A percentile compares a stretch with the other conserved stretches of the same genome.
phyloP scores from a whole-genome alignment of 2,329 filamentous ascomycete genomes.

The Dothistroma pini region DNA sequence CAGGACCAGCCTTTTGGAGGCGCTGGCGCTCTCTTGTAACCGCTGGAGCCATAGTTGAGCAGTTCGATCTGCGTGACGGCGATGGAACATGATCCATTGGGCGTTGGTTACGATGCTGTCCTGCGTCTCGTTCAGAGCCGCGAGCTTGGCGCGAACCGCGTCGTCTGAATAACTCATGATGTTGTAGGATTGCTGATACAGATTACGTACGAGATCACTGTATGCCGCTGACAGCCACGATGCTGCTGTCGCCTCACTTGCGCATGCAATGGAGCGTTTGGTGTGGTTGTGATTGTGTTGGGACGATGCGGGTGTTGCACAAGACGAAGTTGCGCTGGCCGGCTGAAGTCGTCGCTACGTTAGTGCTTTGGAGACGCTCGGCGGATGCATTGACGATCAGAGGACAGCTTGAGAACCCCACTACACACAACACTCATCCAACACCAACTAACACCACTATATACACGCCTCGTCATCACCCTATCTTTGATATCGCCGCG shows the following conservation, averaged over 20 bases:
- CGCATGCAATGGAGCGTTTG: not conserved
- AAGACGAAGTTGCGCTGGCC: not conserved
- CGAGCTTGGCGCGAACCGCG: slow-evolving; percentile 89
- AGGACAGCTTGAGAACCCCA: not conserved
- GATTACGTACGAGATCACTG: slow-evolving; percentile 5
- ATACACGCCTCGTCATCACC: not conserved
- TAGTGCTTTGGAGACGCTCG: not conserved
- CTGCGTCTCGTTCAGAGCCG: slow-evolving; percentile 92
- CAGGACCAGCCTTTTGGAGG: slow-evolving; percentile 80
- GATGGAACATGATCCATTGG: slow-evolving; percentile 99
- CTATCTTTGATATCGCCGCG: not conserved
- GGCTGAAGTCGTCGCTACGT: not conserved
- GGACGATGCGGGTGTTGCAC: not conserved
- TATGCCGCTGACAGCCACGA: slow-evolving; percentile 1
- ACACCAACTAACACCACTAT: not conserved
- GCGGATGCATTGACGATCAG: not conserved
- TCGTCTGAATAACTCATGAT: slow-evolving; percentile 93
- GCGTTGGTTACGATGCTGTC: slow-evolving; percentile 95
- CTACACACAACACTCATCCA: not conserved
- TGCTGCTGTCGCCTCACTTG: not conserved
- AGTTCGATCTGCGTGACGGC: slow-evolving; percentile 86
- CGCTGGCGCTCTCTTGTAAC: slow-evolving; percentile 75
- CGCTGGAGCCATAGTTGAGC: slow-evolving; percentile 88
- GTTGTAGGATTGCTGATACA: not conserved
- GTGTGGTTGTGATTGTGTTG: not conserved